Evolutionary conservation across 1,139 yeast genomes (phyloP), one percentile per base, ranked within the genome.

Genomic region (Pichia norvegensis): DNA sequence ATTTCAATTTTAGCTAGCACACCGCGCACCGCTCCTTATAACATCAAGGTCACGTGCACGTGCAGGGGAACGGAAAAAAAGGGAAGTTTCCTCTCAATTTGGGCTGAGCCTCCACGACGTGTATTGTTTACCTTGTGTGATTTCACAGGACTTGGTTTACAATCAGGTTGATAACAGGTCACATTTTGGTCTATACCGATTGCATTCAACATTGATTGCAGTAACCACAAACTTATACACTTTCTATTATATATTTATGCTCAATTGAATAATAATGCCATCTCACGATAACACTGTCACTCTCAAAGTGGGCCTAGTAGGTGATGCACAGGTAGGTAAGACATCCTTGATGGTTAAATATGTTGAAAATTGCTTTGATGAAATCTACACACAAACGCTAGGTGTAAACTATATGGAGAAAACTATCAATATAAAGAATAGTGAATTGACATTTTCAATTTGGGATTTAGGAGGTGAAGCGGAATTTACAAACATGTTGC

Each of bases 401-500:
- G 98, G 99, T 6, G 97, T 94, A 49, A 92, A 92, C 61, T 92
- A 87, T 65, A 82, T 94, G 86, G 97, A 94, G 61, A 83, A 90
- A 58, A 82, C 85, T 54, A 85, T 92, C 37, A 84, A 82, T 53
- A 81, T 92, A 53, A 79, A 92, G 49, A 84, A 87, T 51, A 90
- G 97, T 11, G 88, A 87, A 57, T 87, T 92, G 51, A 83, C 95
- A 31, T 92, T 92, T 61, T 82, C 95, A 29, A 83, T 92, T 36
- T 92, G 97, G 95, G 99, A 92, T 65, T 70, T 92, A 20, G 99
- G 99, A 27, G 99, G 99, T 0, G 96, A 90, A 58, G 77, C 88
- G 49, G 98, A 94, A 64, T 92, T 90, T 64, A 88, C 90, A 49
- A 92, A 92, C 63, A 92, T 92, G 99, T 70, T 94, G 43, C 97